These are phyloP conservation scores for Talaromyces piceae DNA, from an alignment of 2,329 filamentous ascomycete genomes.

Conservation along the genomic window DNA sequence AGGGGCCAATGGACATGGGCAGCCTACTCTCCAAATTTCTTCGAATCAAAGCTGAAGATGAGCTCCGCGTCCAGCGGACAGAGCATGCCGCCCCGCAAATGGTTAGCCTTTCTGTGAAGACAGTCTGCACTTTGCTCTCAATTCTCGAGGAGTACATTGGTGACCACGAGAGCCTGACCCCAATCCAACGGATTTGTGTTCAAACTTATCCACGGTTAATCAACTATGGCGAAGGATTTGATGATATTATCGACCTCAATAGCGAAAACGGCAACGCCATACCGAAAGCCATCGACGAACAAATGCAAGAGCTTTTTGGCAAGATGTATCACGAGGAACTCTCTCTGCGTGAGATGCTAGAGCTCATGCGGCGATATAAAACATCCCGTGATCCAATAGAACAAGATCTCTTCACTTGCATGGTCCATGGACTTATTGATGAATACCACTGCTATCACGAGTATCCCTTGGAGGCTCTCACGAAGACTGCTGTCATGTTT, in stretches of 20 bases:
- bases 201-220: slow-evolving; percentile 89
- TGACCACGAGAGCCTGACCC: slow-evolving; percentile 62
- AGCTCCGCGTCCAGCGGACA: slow-evolving; percentile 64
- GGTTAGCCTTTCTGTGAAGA: slow-evolving; percentile 74
- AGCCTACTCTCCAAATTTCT: slow-evolving; percentile 71
- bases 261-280: slow-evolving; percentile 74
- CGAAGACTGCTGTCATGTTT: slow-evolving; percentile 92
- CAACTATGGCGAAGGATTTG: slow-evolving; percentile 89
- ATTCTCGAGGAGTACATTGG: slow-evolving; percentile 63
- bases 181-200: slow-evolving; percentile 79
- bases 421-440: slow-evolving; percentile 96
- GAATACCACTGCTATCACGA: slow-evolving; percentile 94
- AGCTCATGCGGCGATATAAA: slow-evolving; percentile 79
- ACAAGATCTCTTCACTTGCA: slow-evolving; percentile 94
- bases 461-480: slow-evolving; percentile 91
- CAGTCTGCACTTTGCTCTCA: slow-evolving; percentile 70
- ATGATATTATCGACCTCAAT: slow-evolving; percentile 84
- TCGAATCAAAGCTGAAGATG: slow-evolving; percentile 73
- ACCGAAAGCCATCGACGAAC: slow-evolving; percentile 68
- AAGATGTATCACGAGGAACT: slow-evolving; percentile 94
- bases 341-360: slow-evolving; percentile 77
- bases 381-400: slow-evolving; percentile 74
- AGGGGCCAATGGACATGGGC: slow-evolving; percentile 61
- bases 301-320: slow-evolving; percentile 97
- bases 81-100: slow-evolving; percentile 60